Evolutionary conservation across 2,329 filamentous ascomycete species (phyloP).

Genomic region (Coniella lustricola): DNA sequence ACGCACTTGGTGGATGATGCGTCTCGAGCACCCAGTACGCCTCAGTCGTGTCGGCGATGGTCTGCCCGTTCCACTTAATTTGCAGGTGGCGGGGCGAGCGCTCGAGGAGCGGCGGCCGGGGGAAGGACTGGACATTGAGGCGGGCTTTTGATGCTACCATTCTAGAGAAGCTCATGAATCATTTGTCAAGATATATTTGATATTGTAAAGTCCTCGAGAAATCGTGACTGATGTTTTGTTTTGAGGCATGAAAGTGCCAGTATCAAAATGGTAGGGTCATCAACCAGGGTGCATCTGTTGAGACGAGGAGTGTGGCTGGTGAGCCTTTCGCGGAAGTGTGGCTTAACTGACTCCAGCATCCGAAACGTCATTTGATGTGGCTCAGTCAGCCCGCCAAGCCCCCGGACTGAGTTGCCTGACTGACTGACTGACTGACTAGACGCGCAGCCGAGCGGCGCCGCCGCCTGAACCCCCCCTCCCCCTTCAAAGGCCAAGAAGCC

Average conservation of each 20-base stretch:
- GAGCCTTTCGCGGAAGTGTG: neutral
- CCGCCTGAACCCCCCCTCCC: no score
- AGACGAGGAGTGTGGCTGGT: neutral
- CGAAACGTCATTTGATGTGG: constrained; percentile 11
- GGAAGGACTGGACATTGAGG: constrained; percentile 51
- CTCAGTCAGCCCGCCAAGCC: constrained; percentile 4
- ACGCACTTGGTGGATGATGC: constrained; percentile 52
- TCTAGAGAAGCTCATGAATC: no score
- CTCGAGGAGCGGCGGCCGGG: constrained; percentile 51
- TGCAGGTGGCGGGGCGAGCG: constrained; percentile 45
- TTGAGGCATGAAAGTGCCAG: neutral
- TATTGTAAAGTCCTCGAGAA: no score
- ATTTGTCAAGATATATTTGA: no score
- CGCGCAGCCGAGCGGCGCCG: no score
- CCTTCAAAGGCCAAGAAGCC: no score
- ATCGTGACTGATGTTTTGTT: no score
- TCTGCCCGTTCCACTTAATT: constrained; percentile 47
- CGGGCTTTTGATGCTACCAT: constrained; percentile 35
- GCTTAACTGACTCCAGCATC: neutral
- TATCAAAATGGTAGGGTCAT: no score
- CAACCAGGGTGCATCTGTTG: no score
- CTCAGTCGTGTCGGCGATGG: constrained; percentile 51
- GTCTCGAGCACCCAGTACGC: constrained; percentile 58
- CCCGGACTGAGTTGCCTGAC: no score
- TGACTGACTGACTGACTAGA: neutral